Percentiles rank a stretch among this genome's conserved stretches.
These are phyloP conservation scores for Mycena sanguinolenta DNA, from an alignment of 768 basidiomycete genomes.

Conservation along the genomic window DNA sequence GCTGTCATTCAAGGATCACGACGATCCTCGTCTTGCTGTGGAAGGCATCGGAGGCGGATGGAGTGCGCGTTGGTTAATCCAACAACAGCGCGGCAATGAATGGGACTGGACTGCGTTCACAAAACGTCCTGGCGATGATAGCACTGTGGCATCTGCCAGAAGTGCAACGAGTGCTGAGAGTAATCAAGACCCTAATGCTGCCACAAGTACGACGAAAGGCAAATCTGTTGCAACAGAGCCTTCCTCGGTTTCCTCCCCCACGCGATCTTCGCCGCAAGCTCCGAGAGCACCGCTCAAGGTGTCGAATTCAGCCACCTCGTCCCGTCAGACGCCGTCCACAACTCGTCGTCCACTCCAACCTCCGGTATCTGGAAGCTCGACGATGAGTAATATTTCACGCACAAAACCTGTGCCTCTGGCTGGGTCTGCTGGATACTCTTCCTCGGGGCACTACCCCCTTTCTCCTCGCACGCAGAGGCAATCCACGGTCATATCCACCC, in stretches of 20 bases:
- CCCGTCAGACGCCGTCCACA: conserved; percentile 39
- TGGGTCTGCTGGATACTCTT: conserved; percentile 48
- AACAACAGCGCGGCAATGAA: conserved; percentile 59
- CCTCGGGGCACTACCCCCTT: conserved; percentile 59
- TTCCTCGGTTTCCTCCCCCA: conserved; percentile 38
- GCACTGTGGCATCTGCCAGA: conserved; percentile 54
- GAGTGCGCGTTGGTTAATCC: conserved; percentile 69
- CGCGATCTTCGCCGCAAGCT: conserved; percentile 37
- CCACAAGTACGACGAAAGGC: conserved; percentile 47
- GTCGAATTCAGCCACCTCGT: conserved; percentile 40
- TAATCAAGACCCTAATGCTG: conserved; percentile 46
- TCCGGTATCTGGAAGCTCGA: conserved; percentile 12
- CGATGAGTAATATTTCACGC: conserved; percentile 42
- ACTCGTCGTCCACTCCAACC: conserved; percentile 31
- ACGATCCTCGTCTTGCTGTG: conserved; percentile 77
- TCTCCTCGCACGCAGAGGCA: conserved; percentile 61
- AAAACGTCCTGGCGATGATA: conserved; percentile 54
- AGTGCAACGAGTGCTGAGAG: conserved; percentile 70
- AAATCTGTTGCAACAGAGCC: conserved; percentile 42
- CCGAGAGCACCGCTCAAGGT: conserved; percentile 43
- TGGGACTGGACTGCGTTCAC: conserved; percentile 81
- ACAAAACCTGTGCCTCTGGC: conserved; percentile 58
- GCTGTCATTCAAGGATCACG: conserved; percentile 76
- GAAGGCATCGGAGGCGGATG: conserved; percentile 78
- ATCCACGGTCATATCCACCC: conserved; percentile 47